Evolutionary conservation across 331 rosid genomes (phyloP).

Genomic region (Rosa hybrid): DNA sequence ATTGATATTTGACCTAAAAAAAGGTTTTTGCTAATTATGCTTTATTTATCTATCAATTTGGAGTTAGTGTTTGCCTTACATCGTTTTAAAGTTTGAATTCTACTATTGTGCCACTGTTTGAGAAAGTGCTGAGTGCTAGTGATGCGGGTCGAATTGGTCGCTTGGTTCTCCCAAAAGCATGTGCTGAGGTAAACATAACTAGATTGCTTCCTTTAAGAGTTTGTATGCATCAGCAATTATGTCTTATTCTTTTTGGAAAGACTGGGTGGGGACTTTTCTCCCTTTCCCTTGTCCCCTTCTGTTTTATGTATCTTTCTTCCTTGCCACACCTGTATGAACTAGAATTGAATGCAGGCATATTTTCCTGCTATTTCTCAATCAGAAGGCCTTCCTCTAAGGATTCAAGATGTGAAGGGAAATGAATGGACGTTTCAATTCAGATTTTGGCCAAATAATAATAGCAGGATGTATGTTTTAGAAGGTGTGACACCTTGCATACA

Average conservation of each 20-base stretch:
- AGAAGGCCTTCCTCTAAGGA: slow-evolving; percentile 87
- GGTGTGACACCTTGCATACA: slow-evolving; percentile 99
- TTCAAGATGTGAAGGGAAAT: slow-evolving; percentile 94
- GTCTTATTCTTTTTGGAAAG: slow-evolving; percentile 12
- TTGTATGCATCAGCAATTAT: slow-evolving; percentile 12
- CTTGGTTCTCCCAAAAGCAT: slow-evolving; percentile 97
- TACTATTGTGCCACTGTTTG: slow-evolving; percentile 87
- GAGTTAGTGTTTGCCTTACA: slow-evolving; percentile 51
- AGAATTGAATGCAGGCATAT: slow-evolving; percentile 71
- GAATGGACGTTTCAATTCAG: slow-evolving; percentile 99
- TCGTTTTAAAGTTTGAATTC: slow-evolving; percentile 77
- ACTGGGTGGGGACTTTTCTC: neutral
- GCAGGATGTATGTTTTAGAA: slow-evolving; percentile 99
- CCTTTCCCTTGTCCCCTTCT: slow-evolving; percentile 8
- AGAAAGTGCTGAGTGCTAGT: slow-evolving; percentile 96
- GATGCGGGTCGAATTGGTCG: slow-evolving; percentile 99
- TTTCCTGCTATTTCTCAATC: slow-evolving; percentile 90
- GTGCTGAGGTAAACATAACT: slow-evolving; percentile 80
- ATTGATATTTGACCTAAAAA: neutral
- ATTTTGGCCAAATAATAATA: slow-evolving; percentile 99
- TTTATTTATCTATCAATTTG: slow-evolving; percentile 8
- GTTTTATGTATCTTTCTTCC: slow-evolving; percentile 6
- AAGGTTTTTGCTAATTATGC: neutral
- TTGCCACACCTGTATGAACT: slow-evolving; percentile 18
- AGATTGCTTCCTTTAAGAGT: slow-evolving; percentile 11